Base-by-base conservation (phyloP, 352 stramenopile genomes). In the Phytophthora citricola region DNA sequence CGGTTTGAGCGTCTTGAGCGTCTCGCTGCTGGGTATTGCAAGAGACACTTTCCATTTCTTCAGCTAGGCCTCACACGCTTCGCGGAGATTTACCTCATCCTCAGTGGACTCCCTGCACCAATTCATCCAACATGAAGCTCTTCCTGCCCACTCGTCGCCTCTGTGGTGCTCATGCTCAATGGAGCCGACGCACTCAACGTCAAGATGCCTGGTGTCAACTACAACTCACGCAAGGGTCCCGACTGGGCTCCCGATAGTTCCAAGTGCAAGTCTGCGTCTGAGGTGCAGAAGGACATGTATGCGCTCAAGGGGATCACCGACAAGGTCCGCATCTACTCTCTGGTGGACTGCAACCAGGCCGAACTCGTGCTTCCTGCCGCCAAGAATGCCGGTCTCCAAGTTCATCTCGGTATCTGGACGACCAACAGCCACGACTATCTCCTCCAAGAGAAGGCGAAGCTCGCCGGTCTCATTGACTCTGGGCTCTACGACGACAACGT, bases 381-480 rank as follows among this genome's bases (percentile, higher is more conserved):
- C 31, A 81, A 85, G 50, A 63, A 62, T 1, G 75, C 69, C 7
- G 77, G 79, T 1, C 32, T 92, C 12, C 66, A 84, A 50, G 69
- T 94, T 39, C 75, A 82, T 48, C 64, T 92, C 4, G 85, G 83
- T 26, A 81, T 94, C 36, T 94, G 81, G 81, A 89, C 83, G 14
- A 82, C 58, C 9, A 56, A 62, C 0, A 60, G 69, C 39, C 55
- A 73, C 15, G 60, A 75, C 6, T 71, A 83, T 34, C 58, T 91
- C n/a, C 40, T 81, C 1, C 34, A 67, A 7, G 82, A 91, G 73
- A 81, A 85, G 46, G 45, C 27, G 3, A 79, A 80, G 54, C 71
- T 92, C 2, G 57, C 39, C 1, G n/a, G 41, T 10, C 47, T 91
- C 27, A 75, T 91, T 48, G 67, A 79, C 29, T 50, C 4, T 8